Percentiles rank a stretch among this genome's conserved stretches.
These are phyloP conservation scores for Clarireedia homoeocarpa DNA, from an alignment of 2,329 filamentous ascomycete species.

Conservation along the genomic window DNA sequence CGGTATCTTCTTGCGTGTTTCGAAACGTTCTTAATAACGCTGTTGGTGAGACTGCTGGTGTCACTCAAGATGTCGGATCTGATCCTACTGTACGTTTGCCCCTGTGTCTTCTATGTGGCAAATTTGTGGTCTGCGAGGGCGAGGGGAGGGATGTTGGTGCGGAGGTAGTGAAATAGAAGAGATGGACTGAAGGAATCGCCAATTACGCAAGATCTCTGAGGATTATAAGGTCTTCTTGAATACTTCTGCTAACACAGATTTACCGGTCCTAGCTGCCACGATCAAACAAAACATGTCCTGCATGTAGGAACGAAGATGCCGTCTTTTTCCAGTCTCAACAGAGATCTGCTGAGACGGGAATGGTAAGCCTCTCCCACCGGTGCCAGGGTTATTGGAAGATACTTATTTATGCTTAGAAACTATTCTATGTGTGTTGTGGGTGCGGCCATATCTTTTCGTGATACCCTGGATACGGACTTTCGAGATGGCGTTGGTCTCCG, in stretches of 20 bases:
- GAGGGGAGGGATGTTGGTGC: slow-evolving; percentile 11
- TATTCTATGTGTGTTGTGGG: slow-evolving; percentile 88
- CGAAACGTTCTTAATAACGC: slow-evolving; percentile 89
- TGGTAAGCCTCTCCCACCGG: slow-evolving; percentile 55
- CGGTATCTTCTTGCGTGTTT: slow-evolving; percentile 85
- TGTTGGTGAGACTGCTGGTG: slow-evolving; percentile 90
- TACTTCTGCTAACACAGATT: slow-evolving; percentile 33
- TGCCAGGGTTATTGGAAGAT: neutral
- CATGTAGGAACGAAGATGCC: slow-evolving; percentile 78
- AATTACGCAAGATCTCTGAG: neutral
- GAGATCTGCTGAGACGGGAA: slow-evolving; percentile 92
- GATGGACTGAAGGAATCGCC: neutral
- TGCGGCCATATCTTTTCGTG: slow-evolving; percentile 81
- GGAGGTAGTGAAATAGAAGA: neutral
- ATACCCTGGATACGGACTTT: slow-evolving; percentile 15
- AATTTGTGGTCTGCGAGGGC: slow-evolving; percentile 35
- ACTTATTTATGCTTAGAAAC: slow-evolving; percentile 50
- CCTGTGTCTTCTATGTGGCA: slow-evolving; percentile 41
- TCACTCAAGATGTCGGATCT: slow-evolving; percentile 92
- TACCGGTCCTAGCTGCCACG: slow-evolving; percentile 69
- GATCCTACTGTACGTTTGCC: slow-evolving; percentile 91
- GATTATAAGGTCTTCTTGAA: slow-evolving; percentile 6
- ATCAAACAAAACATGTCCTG: slow-evolving; percentile 76
- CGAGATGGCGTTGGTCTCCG: slow-evolving; percentile 5
- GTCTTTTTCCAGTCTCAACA: slow-evolving; percentile 99